These are phyloP conservation scores for Tetrapisispora pingtungensis DNA, from an alignment of 805 yeast genomes.

Conservation along the genomic window DNA sequence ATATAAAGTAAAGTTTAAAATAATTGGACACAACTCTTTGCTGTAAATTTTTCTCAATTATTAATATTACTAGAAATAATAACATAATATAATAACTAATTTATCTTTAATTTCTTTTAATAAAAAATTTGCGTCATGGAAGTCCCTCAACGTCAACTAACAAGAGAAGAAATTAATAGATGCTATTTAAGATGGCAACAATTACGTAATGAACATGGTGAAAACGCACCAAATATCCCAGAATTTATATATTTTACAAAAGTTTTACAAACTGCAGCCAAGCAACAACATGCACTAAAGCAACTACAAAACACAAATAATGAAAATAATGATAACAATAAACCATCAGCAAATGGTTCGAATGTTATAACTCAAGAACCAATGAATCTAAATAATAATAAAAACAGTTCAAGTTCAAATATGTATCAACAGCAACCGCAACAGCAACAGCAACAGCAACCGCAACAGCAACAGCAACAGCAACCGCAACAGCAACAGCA, in stretches of 20 bases:
- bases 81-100: too few species aligned
- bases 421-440: not conserved
- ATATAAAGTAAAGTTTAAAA: too few species aligned
- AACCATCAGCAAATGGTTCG: not conserved
- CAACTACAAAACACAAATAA: conserved; percentile 12
- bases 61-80: too few species aligned
- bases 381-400: not conserved
- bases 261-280: conserved; percentile 28
- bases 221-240: conserved; percentile 27
- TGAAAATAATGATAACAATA: not conserved
- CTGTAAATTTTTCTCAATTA: too few species aligned
- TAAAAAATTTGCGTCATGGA: conserved; percentile 13
- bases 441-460: not conserved
- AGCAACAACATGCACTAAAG: conserved; percentile 26
- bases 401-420: not conserved
- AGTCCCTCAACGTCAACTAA: conserved; percentile 25
- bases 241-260: conserved; percentile 29
- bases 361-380: conserved; percentile 1
- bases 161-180: conserved; percentile 30
- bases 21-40: too few species aligned
- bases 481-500: not conserved
- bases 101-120: conserved; percentile 6
- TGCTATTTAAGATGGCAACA: conserved; percentile 32
- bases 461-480: too few species aligned
- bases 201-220: conserved; percentile 28